Percentiles rank a stretch among this genome's conserved stretches.
Conservation (phyloP, 495 filamentous ascomycete species). For the Penicillium soppii region DNA sequence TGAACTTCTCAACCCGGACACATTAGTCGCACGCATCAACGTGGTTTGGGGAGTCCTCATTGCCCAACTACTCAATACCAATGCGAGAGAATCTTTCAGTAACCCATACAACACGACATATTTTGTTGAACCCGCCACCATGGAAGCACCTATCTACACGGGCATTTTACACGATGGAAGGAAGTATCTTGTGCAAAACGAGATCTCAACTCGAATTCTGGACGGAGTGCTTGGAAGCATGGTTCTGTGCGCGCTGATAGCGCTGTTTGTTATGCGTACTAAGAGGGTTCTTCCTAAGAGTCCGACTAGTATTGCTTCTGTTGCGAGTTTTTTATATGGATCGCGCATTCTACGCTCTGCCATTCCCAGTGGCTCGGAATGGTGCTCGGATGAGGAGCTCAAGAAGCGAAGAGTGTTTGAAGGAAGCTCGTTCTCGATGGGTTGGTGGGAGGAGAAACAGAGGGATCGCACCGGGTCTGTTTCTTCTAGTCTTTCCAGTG, state of each 20-base stretch:
- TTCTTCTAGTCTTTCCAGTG: background rate
- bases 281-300: conserved; percentile 27
- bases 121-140: conserved; percentile 1
- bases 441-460: conserved; percentile 9
- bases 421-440: conserved; percentile 7
- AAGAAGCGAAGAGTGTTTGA: conserved; percentile 1
- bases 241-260: conserved; percentile 15
- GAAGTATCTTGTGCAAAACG: conserved; percentile 25
- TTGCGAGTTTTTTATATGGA: conserved; percentile 29
- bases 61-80: background rate
- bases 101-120: background rate
- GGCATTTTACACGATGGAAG: conserved; percentile 1
- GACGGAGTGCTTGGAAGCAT: conserved; percentile 27
- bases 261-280: conserved; percentile 23
- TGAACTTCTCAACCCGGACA: background rate
- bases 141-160: background rate
- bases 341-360: conserved; percentile 1
- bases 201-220: conserved; percentile 29
- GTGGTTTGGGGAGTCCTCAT: background rate
- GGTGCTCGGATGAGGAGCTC: conserved; percentile 13
- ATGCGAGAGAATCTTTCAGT: background rate
- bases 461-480: background rate
- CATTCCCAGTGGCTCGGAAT: conserved; percentile 3
- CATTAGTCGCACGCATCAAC: background rate
- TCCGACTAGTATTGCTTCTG: conserved; percentile 29